A percentile compares a stretch with the other conserved stretches of the same genome.
These are phyloP conservation scores for Neurospora pannonica DNA, from an alignment of 495 filamentous ascomycete genomes.

Conservation along the genomic window DNA sequence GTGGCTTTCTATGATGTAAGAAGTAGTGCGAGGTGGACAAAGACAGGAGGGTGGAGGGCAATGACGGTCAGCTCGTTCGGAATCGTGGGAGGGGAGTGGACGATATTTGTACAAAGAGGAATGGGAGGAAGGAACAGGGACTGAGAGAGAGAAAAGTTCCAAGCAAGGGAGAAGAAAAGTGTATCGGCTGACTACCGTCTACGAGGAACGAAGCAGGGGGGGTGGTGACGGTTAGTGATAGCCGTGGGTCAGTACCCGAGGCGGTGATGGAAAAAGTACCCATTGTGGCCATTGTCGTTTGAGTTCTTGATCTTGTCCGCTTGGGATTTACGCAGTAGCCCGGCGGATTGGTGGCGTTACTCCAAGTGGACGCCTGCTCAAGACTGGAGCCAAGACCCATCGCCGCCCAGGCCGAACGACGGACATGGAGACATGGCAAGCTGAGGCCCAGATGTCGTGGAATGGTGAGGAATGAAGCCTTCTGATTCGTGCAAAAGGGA, in stretches of 20 bases:
- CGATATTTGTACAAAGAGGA: slow-evolving; percentile 25
- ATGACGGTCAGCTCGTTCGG: background rate
- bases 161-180: background rate
- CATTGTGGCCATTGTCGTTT: slow-evolving; percentile 12
- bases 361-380: slow-evolving; percentile 6
- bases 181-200: background rate
- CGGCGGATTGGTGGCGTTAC: slow-evolving; percentile 14
- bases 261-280: slow-evolving; percentile 6
- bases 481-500: slow-evolving; percentile 11
- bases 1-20: background rate
- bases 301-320: background rate
- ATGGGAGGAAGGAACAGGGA: background rate
- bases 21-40: background rate
- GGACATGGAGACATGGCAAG: slow-evolving; percentile 10
- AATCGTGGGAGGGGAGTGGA: slow-evolving; percentile 6
- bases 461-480: slow-evolving; percentile 1
- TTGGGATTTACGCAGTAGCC: slow-evolving; percentile 7
- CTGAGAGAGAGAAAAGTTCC: background rate
- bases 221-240: slow-evolving; percentile 9
- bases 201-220: slow-evolving; percentile 8
- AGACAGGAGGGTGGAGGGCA: background rate
- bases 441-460: slow-evolving; percentile 5
- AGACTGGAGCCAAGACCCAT: slow-evolving; percentile 4
- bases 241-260: slow-evolving; percentile 11
- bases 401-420: slow-evolving; percentile 15